Evolutionary conservation across 2,329 filamentous ascomycete species (phyloP).

Genomic region (Aspergillus uvarum): DNA sequence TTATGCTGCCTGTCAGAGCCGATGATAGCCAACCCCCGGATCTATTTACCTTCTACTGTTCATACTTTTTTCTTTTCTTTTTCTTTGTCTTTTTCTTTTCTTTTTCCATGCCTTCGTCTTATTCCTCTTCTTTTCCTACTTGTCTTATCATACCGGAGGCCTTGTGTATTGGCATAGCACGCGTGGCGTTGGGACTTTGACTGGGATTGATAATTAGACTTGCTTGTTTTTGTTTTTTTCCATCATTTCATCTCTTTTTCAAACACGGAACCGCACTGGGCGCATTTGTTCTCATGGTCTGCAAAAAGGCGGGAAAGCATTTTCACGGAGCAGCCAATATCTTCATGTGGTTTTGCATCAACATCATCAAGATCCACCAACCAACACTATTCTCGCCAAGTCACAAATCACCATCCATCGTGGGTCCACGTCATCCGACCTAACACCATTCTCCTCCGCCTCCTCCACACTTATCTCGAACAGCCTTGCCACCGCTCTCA

Average conservation of each 20-base stretch:
- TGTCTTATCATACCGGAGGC: conserved; percentile 22
- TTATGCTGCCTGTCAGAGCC: neutral
- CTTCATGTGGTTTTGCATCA: conserved; percentile 14
- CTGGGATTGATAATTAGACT: conserved; percentile 29
- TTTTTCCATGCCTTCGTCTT: conserved; percentile 18
- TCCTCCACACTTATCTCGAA: neutral
- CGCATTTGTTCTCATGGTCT: conserved; percentile 37
- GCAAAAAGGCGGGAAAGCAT: conserved; percentile 34
- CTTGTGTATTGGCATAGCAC: conserved; percentile 39
- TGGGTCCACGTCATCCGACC: neutral
- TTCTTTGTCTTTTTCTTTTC: conserved; percentile 20
- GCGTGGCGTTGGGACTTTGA: conserved; percentile 35
- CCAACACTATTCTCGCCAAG: conserved; percentile 11
- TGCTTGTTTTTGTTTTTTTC: conserved; percentile 22
- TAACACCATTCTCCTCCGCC: neutral
- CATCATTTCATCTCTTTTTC: neutral
- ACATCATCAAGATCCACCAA: conserved; percentile 13
- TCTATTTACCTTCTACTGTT: conserved; percentile 17
- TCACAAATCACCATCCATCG: neutral
- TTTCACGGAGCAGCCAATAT: conserved; percentile 33
- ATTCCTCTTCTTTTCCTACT: conserved; percentile 24
- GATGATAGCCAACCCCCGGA: neutral
- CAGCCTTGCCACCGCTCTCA: neutral
- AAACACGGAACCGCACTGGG: conserved; percentile 34
- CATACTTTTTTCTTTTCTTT: conserved; percentile 17